Base-by-base conservation (phyloP, 2,329 filamentous ascomycete genomes). In the Trichoderma pleuroti region DNA sequence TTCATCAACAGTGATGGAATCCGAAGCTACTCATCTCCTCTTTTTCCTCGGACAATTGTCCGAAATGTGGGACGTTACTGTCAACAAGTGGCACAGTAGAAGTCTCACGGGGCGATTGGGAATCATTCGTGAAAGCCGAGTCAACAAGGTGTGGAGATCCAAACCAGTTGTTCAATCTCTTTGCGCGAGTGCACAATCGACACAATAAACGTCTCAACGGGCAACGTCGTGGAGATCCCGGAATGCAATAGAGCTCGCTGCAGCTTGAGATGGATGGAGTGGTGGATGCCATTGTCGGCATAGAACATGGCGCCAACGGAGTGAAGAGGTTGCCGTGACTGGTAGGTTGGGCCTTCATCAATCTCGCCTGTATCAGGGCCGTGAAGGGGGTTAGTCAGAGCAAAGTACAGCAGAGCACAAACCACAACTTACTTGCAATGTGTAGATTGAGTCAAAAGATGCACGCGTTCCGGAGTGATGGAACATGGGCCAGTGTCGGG, bases 1-100 rank as follows among this genome's bases (percentile, higher is more conserved):
- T 11, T 52, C 5, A 12, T 49, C 10, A 24, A 57, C 4, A n/a
- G 10, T 30, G 11, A 3, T 6, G 12, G 8, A 16, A 26, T n/a
- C 42, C 2, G 18, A 5, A 39, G 3, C 2, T 2, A 56, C 73
- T 30, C 68, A 80, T 80, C 69, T 73, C 72, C 26, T 81, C 78
- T 49, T 80, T 73, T 4, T 76, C 74, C 0, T 76, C 73, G 39
- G 18, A 42, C 18, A n/a, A 42, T n/a, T 42, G 39, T 42, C 39
- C 39, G 16, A 42, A 16, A 21, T n/a, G 42, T 4, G 21, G 42
- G 42, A 49, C 42, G 21, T 49, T 49, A 49, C 9, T n/a, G 42
- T 49, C n/a, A 7, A 42, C 39, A 42, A 42, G 1, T 42, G 39
- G 0, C 18, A 42, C 9, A 42, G n/a, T 42, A n/a, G n/a, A n/a